Percentiles rank a stretch among this genome's conserved stretches.
phyloP scores from a whole-genome alignment of 2,329 filamentous ascomycete genomes.

The Fusarium mangiferae region DNA sequence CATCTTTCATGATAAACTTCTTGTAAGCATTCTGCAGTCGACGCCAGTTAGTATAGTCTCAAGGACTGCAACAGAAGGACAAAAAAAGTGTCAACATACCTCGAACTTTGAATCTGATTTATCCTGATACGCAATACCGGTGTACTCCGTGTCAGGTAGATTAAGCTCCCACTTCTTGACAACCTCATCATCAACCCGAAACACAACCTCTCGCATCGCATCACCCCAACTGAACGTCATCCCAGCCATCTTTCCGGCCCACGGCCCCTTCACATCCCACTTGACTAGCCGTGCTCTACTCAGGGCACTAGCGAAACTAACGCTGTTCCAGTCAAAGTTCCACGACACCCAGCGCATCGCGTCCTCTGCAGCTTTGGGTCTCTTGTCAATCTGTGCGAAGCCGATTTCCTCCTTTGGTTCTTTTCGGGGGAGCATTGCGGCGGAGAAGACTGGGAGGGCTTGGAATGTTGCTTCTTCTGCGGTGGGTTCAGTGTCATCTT shows the following conservation, averaged over 20 bases:
- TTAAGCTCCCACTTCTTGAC: not conserved
- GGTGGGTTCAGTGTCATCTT: not conserved
- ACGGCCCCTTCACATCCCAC: not conserved
- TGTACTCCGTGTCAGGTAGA: not conserved
- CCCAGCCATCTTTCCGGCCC: not conserved
- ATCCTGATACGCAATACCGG: not conserved
- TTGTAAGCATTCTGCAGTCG: not conserved
- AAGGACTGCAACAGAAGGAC: no score
- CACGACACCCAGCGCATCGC: not conserved
- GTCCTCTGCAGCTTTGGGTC: not conserved
- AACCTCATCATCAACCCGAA: not conserved
- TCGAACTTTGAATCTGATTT: not conserved
- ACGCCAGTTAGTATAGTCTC: not conserved
- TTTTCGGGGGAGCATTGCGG: not conserved
- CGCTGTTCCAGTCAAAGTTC: not conserved
- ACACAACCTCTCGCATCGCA: not conserved
- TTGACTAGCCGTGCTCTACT: not conserved
- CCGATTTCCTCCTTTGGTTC: not conserved
- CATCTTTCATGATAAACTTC: not conserved
- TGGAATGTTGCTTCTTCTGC: not conserved
- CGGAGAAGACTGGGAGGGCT: not conserved
- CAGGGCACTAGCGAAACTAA: not conserved
- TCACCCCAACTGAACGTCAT: not conserved
- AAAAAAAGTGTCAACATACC: not conserved
- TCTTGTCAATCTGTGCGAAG: not conserved